These are phyloP conservation scores for Myriosclerotinia scirpicola DNA, from an alignment of 2,329 filamentous ascomycete species.

Conservation along the genomic window DNA sequence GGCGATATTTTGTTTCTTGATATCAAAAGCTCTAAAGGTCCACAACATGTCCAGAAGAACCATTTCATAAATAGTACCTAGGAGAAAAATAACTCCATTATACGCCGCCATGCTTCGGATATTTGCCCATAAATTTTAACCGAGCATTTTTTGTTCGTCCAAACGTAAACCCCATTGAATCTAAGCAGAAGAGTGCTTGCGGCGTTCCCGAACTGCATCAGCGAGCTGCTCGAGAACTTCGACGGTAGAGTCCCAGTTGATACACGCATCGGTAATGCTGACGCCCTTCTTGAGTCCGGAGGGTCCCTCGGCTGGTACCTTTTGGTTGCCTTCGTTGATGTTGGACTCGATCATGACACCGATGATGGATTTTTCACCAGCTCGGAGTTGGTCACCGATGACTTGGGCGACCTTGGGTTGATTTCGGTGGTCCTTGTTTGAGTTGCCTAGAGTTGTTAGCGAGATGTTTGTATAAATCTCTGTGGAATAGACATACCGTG, in stretches of 20 bases:
- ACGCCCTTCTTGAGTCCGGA: conserved; percentile 80
- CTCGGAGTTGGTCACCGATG: conserved; percentile 80
- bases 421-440: conserved; percentile 95
- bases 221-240: conserved; percentile 81
- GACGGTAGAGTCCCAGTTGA: conserved; percentile 86
- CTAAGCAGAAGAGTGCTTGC: conserved; percentile 43
- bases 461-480: too few relatives aligned
- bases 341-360: conserved; percentile 99
- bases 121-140: not conserved
- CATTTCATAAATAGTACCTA: not conserved
- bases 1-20: not conserved
- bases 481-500: conserved; percentile 62
- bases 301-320: conserved; percentile 81
- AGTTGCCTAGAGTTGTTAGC: conserved; percentile 66
- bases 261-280: conserved; percentile 95
- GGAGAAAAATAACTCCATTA: conserved; percentile 9
- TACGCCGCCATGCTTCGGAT: conserved; percentile 15
- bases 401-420: conserved; percentile 88
- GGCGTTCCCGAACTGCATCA: conserved; percentile 74
- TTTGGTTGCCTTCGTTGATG: conserved; percentile 87
- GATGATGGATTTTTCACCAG: conserved; percentile 84
- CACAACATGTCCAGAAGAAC: conserved; percentile 8
- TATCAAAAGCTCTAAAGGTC: not conserved
- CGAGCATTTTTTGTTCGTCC: conserved; percentile 1
- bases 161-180: not conserved